Evolutionary conservation across 2,329 filamentous ascomycete genomes (phyloP), one percentile per base, ranked within the genome.

Genomic region (Aspergillaceae sp.): DNA sequence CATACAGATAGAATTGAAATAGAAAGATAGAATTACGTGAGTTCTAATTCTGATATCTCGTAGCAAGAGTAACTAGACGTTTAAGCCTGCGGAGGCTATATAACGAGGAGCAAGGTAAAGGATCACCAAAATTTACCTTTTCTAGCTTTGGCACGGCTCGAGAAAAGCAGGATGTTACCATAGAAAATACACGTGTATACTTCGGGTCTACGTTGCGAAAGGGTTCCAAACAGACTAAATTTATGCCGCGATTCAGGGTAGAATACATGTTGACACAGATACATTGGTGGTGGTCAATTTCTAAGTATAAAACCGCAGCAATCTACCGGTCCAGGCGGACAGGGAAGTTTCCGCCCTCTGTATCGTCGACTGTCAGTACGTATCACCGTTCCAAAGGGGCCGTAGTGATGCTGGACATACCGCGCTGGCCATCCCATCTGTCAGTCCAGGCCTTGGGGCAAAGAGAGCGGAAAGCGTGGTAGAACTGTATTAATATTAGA

Each of bases 391-490:
- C 26, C 26, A 27, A 40, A 40, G 8, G 37, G 7, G 40, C n/a
- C 11, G 11, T 10, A n/a, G 11, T 42, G 4, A 8, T 8, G 7
- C 5, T 7, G 2, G 28, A 19, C 85, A 67, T 77, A 94, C 88
- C 87, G 74, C 92, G 86, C 79, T 97, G 92, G 65, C 92, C 87
- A 68, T 98, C 91, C 92, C 92, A 98, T 74, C 92, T 82, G 73
- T 84, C 74, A 68, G 86, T 85, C 92, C 92, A 98, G 66, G 82
- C 80, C 71, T 86, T 92, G 62, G 94, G 92, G 85, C 94, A 98
- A 58, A 98, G 83, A 59, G 92, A 96, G 72, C 87, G 85, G 80
- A 95, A 98, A 62, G 92, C 89, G 64, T 94, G 82, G 79, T 83
- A 88, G 80, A 98, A 98, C 91, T 98, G 61, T 48, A 40, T 47